These are phyloP conservation scores for Chalara sp. DNA, from an alignment of 2,329 filamentous ascomycete genomes.

Conservation along the genomic window DNA sequence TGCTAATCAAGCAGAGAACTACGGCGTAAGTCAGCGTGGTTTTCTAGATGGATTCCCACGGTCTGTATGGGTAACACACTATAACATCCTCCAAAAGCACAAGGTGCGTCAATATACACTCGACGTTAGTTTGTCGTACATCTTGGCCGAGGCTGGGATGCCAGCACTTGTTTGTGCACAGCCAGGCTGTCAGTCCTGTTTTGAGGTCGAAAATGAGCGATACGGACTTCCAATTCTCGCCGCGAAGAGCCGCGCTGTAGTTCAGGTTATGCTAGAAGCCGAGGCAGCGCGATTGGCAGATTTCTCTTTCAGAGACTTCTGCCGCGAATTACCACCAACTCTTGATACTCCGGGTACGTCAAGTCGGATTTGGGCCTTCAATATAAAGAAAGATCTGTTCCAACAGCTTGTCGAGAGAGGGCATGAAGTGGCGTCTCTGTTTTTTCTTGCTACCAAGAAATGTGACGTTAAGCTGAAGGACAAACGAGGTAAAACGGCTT, in stretches of 20 bases:
- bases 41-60: constrained; percentile 27
- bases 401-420: background rate
- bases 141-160: constrained; percentile 26
- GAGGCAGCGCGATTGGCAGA: background rate
- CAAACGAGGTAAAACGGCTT: background rate
- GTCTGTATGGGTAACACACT: constrained; percentile 20
- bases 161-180: constrained; percentile 9
- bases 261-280: background rate
- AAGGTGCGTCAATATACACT: constrained; percentile 16
- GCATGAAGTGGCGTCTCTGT: background rate
- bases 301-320: background rate
- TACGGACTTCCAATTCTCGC: constrained; percentile 15
- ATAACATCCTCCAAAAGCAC: constrained; percentile 24
- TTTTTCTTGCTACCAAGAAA: background rate
- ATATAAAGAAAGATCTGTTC: background rate
- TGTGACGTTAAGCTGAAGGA: no score
- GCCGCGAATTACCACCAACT: background rate
- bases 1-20: constrained; percentile 29
- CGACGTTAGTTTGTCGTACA: constrained; percentile 24
- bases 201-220: constrained; percentile 18
- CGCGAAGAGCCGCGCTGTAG: background rate
- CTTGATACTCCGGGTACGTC: background rate
- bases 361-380: background rate
- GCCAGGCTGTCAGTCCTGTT: constrained; percentile 4
- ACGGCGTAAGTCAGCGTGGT: constrained; percentile 21